Percentiles rank a stretch among this genome's conserved stretches.
phyloP scores from a whole-genome alignment of 768 basidiomycete species.

The Dacryopinax spathularia region DNA sequence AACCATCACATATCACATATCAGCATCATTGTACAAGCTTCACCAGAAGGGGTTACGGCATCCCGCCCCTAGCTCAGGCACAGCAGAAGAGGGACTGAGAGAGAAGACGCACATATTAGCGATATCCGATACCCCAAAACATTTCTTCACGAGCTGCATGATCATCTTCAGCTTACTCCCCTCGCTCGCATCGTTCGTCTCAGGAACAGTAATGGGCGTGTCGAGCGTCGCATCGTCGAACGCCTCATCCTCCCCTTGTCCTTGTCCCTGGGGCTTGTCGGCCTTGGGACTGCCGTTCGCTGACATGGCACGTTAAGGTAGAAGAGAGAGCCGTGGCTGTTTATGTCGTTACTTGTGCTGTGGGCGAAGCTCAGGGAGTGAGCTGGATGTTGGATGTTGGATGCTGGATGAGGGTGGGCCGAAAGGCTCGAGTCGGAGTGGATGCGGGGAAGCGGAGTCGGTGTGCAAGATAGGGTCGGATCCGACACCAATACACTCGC shows the following conservation, averaged over 20 bases:
- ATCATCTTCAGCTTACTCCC: conserved; percentile 92
- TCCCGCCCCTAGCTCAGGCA: background rate
- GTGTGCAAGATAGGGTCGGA: too few relatives aligned
- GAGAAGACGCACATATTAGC: conserved; percentile 61
- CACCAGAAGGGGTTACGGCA: too few relatives aligned
- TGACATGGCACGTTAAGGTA: too few relatives aligned
- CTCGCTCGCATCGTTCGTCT: conserved; percentile 37
- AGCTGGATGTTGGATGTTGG: too few relatives aligned
- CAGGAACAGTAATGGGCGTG: conserved; percentile 19
- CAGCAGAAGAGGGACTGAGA: background rate
- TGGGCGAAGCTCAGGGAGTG: too few relatives aligned
- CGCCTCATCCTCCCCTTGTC: background rate
- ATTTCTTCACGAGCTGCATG: conserved; percentile 77
- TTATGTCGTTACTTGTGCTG: too few relatives aligned
- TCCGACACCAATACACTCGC: too few relatives aligned
- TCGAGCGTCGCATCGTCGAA: background rate
- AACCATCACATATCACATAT: background rate
- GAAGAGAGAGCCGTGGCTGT: too few relatives aligned
- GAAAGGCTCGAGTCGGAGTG: too few relatives aligned
- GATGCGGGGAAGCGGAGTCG: too few relatives aligned
- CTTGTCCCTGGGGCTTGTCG: background rate
- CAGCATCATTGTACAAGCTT: conserved; percentile 1
- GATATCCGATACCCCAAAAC: conserved; percentile 86
- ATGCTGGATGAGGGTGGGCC: too few relatives aligned
- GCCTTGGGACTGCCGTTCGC: background rate